phyloP scores from a whole-genome alignment of 2,329 filamentous ascomycete genomes.

The Sporothrix schenckii region DNA sequence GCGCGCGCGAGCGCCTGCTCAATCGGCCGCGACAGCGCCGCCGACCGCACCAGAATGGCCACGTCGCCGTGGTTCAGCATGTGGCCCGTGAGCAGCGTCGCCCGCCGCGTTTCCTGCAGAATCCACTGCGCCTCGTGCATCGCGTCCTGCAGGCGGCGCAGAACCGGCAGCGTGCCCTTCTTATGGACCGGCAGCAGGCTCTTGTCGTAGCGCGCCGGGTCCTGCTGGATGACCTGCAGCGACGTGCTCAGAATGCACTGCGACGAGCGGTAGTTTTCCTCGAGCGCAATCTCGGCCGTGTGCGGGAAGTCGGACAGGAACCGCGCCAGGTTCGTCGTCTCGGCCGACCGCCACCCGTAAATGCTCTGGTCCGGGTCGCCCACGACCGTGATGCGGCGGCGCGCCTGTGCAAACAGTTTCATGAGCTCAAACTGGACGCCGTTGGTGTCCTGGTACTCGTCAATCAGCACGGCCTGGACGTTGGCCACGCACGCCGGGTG shows the following conservation, averaged over 20 bases:
- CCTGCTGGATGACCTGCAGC: constrained; percentile 86
- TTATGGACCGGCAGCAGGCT: constrained; percentile 77
- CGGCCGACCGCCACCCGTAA: constrained; percentile 91
- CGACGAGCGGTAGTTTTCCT: constrained; percentile 94
- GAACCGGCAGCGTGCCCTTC: constrained; percentile 76
- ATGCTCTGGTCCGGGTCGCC: constrained; percentile 98
- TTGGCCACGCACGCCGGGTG: constrained; percentile 84
- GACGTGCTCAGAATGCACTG: constrained; percentile 80
- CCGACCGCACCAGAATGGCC: constrained; percentile 84
- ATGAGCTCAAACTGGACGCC: constrained; percentile 93
- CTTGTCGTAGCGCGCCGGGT: constrained; percentile 78
- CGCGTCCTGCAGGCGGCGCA: constrained; percentile 72
- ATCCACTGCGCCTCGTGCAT: constrained; percentile 84
- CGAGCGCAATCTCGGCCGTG: constrained; percentile 79
- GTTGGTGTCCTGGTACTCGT: constrained; percentile 98
- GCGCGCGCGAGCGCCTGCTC: constrained; percentile 79
- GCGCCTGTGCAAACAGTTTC: constrained; percentile 76
- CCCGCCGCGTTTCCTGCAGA: constrained; percentile 76
- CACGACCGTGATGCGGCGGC: constrained; percentile 84
- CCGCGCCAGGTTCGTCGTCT: constrained; percentile 82
- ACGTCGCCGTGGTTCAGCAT: constrained; percentile 77
- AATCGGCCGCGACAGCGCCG: constrained; percentile 79
- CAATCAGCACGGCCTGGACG: constrained; percentile 87
- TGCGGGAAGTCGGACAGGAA: constrained; percentile 76
- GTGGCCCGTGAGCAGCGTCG: constrained; percentile 69